A percentile compares a stretch with the other conserved stretches of the same genome.
Conservation (phyloP, 2,329 filamentous ascomycete species). For the Sporothrix curviconia region DNA sequence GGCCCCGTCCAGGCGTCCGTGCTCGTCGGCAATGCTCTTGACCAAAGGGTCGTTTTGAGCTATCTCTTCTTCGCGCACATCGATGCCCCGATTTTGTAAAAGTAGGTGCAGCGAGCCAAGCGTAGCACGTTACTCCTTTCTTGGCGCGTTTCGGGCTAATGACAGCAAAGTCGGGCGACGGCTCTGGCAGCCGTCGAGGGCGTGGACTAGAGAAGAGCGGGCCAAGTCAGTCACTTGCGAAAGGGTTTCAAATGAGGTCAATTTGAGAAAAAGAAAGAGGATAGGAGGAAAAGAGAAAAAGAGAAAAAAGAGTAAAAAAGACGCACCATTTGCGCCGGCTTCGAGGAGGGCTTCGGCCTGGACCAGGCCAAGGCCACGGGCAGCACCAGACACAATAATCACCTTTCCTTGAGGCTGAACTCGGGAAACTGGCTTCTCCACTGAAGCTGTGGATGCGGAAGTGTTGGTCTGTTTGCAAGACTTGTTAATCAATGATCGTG, state of each 20-base stretch:
- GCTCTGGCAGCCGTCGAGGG: slow-evolving; percentile 55
- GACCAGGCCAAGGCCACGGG: slow-evolving; percentile 68
- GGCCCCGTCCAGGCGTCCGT: slow-evolving; percentile 71
- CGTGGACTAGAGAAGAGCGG: slow-evolving; percentile 40
- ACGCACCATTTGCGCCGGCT: slow-evolving; percentile 56
- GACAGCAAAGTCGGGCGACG: slow-evolving; percentile 51
- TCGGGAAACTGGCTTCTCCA: no score
- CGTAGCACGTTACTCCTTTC: no score
- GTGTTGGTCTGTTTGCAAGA: no score
- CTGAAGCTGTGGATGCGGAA: no score
- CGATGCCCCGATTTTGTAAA: no score
- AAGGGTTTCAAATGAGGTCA: no score
- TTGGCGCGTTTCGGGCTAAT: no score
- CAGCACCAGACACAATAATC: slow-evolving; percentile 69
- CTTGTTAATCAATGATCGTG: no score
- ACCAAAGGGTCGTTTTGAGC: slow-evolving; percentile 64
- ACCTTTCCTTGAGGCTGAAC: slow-evolving; percentile 69
- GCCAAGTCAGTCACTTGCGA: no score
- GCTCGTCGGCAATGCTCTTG: slow-evolving; percentile 58
- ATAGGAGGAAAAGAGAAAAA: not conserved
- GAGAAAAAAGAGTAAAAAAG: not conserved
- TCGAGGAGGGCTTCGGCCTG: slow-evolving; percentile 74
- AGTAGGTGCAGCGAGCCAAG: slow-evolving; percentile 65
- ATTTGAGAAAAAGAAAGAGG: not conserved
- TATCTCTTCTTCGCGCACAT: slow-evolving; percentile 66